Evolutionary conservation across 2,329 filamentous ascomycete genomes (phyloP).

Genomic region (Ceratocystis ficicola): DNA sequence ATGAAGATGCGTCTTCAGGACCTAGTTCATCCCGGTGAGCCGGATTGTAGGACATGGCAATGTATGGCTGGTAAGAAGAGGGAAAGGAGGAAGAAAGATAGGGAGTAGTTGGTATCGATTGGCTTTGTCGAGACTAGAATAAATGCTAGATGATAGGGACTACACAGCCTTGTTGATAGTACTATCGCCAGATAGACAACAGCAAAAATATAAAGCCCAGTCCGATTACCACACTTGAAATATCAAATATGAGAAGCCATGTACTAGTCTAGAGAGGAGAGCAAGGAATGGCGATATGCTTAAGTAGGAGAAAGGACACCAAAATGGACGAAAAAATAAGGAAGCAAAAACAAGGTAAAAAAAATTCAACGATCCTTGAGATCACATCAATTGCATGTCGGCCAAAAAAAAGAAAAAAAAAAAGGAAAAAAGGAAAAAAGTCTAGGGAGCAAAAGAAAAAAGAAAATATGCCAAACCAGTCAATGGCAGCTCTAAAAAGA

Average conservation of each 20-base stretch:
- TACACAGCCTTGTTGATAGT: too few species aligned
- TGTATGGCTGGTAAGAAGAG: neutral
- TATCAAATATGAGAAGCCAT: too few species aligned
- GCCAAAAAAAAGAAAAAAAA: constrained; percentile 21
- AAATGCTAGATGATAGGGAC: too few species aligned
- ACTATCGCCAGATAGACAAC: too few species aligned
- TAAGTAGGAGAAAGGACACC: too few species aligned
- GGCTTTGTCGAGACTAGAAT: too few species aligned
- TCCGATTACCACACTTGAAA: too few species aligned
- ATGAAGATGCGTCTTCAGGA: neutral
- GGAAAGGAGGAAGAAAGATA: neutral
- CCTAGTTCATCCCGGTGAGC: constrained; percentile 6
- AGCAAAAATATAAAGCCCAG: too few species aligned
- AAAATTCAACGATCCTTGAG: constrained; percentile 12
- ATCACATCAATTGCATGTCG: constrained; percentile 13
- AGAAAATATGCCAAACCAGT: neutral
- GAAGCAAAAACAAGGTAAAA: constrained; percentile 4
- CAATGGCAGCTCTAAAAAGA: neutral
- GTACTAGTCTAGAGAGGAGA: neutral
- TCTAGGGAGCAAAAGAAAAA: constrained; percentile 24
- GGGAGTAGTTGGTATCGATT: neutral
- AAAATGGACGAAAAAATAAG: too few species aligned
- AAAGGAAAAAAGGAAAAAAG: constrained; percentile 24
- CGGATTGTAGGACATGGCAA: constrained; percentile 1
- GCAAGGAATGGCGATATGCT: too few species aligned